Base-by-base conservation (phyloP, 2,329 filamentous ascomycete species). In the Pseudogymnoascus sp. region DNA sequence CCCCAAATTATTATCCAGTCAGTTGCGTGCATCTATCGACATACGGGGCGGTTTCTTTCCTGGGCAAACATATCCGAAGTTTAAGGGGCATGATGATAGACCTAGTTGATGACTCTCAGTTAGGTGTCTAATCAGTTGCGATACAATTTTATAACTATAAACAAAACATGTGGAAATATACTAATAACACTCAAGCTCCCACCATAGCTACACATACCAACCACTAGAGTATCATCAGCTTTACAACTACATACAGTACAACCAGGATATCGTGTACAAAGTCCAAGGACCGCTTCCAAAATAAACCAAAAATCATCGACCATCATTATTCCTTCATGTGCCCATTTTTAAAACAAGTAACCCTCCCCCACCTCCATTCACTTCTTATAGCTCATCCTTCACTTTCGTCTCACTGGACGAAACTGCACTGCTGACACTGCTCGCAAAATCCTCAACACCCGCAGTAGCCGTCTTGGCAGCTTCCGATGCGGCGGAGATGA, bases 381-480 rank as follows among this genome's bases (percentile, higher is more conserved):
- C 29, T 54, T 21, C 10, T 33, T 33, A 54, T 29, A 54, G 47
- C 47, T 33, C 47, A 21, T 33, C 81, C 69, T 78, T 81, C 24
- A 77, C 74, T 59, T 72, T 73, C 60, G 73, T 72, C 1, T 78
- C 78, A 10, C 74, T 78, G 41, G 73, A 69, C 58, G 65, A 69
- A 21, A 74, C 71, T 9, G 72, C 72, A 64, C 71, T 75, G 65
- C 72, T 75, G 9, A 79, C 75, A 63, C 72, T 77, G 65, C 76
- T 81, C 4, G 77, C 78, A 58, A 75, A 74, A 10, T 79, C 75
- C 62, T 77, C 78, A 2, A 77, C 76, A 5, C 73, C 75, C 50
- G 71, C 74, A 50, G 70, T 80, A 1, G 80, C 83, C 24, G 74
- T 74, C 63, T 81, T 79, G 8, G 84, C 84, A 40, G 79, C 81